Evolutionary conservation across 2,329 filamentous ascomycete species (phyloP), one percentile per base, ranked within the genome.

Genomic region (Drechmeria coniospora): DNA sequence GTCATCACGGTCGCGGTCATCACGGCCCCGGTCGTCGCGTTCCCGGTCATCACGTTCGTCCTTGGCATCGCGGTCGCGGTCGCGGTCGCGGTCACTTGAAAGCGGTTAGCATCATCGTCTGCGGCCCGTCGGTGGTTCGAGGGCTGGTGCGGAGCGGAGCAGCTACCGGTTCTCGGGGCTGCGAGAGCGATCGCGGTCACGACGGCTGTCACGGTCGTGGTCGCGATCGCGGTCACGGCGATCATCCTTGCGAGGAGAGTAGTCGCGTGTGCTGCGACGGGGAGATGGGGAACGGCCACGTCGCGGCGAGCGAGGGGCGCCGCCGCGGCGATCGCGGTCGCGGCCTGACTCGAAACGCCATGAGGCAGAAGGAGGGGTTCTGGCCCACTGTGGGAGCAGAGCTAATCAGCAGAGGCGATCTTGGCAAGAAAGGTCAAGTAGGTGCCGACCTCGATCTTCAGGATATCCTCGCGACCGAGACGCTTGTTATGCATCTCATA

Each of bases 401-500:
- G 8, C 10, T 14, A 5, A 30, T 38, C 21, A 40, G 33, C 19
- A 20, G 27, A 14, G 10, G 17, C n/a, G 10, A 14, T 12, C n/a
- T 10, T 13, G 15, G 5, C 13, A 8, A 17, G 15, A 3, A 6
- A 12, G 23, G 4, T n/a, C 5, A 2, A n/a, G n/a, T 10, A 9
- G n/a, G 18, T 14, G 42, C 69, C 42, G 60, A 93, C 90, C 72
- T 98, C 90, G 41, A 98, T 95, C 65, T 98, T 98, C 61, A 98
- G 54, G 34, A 93, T 63, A 47, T 98, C 90, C 50, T 98, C 90
- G 37, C 87, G 79, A 26, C 84, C 86, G 44, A 98, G 84, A 41
- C 87, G 83, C 73, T 94, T 94, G 66, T 95, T 95, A 53, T 98
- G 90, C 90, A 98, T 98, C 63, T 98, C 90, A 56, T 98, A 83